Conservation (phyloP, 306 rosid species). For the Quercus ilex region DNA sequence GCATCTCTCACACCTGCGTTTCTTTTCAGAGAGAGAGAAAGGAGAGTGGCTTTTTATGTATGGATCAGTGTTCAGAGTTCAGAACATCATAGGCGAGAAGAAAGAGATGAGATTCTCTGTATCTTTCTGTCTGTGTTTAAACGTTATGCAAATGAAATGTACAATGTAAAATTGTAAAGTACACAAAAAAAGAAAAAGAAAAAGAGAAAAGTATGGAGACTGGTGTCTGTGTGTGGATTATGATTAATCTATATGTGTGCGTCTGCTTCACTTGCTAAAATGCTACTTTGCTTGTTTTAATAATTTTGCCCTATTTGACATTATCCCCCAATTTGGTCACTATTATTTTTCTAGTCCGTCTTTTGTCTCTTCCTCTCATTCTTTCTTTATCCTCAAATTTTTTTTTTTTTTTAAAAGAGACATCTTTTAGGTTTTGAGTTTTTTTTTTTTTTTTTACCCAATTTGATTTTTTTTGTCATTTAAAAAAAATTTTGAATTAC, state of each 20-base stretch:
- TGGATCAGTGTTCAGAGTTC: constrained; percentile 1
- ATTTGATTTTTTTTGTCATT: background rate
- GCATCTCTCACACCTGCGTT: constrained; percentile 31
- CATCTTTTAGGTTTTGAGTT: background rate
- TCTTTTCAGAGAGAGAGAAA: background rate
- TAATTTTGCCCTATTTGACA: background rate
- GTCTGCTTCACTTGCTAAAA: background rate
- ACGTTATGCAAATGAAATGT: background rate
- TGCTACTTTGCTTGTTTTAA: too few relatives aligned
- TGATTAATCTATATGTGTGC: constrained; percentile 18
- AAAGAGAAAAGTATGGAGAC: constrained; percentile 11
- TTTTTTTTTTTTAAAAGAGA: background rate
- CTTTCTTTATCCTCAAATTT: background rate
- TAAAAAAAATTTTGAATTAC: too few relatives aligned
- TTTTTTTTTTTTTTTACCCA: background rate
- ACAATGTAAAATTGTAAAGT: too few relatives aligned
- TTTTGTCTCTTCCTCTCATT: background rate
- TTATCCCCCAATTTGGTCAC: background rate
- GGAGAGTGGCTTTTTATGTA: constrained; percentile 16
- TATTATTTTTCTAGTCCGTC: background rate
- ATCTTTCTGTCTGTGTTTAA: background rate
- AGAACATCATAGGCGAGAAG: constrained; percentile 8
- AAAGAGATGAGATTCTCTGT: constrained; percentile 9
- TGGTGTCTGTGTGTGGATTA: background rate
- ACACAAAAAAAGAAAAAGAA: background rate